phyloP scores from a whole-genome alignment of 257 asterid genomes.

The Primulina huaijiensis region DNA sequence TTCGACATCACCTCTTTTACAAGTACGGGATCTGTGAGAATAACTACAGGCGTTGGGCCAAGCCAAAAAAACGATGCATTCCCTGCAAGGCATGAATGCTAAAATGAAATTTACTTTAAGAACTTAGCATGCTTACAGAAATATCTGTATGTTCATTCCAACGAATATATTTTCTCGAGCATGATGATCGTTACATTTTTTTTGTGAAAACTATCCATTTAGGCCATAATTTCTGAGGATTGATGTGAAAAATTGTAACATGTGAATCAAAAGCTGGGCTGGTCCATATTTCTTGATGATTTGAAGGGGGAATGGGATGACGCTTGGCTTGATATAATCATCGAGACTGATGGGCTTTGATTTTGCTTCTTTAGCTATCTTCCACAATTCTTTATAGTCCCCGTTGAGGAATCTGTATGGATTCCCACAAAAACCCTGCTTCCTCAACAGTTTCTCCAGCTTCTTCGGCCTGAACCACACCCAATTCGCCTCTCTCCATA shows the following conservation, averaged over 20 bases:
- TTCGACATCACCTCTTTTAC: conserved; percentile 31
- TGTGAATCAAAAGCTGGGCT: not conserved
- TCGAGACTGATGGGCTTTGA: not conserved
- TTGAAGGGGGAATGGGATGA: not conserved
- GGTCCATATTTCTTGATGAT: not conserved
- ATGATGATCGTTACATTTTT: too few species aligned
- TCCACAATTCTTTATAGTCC: conserved; percentile 19
- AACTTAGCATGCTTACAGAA: not conserved
- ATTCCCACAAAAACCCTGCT: conserved; percentile 28
- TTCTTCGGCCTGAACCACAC: conserved; percentile 25
- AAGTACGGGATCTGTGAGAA: conserved; percentile 31
- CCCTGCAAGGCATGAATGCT: conserved; percentile 19
- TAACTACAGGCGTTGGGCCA: conserved; percentile 27
- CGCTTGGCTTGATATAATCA: conserved; percentile 2
- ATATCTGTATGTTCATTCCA: not conserved
- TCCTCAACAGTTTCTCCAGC: conserved; percentile 21
- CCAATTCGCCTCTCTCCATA: conserved; percentile 19
- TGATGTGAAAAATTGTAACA: not conserved
- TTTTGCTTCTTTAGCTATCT: conserved; percentile 1
- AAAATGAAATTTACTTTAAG: not conserved
- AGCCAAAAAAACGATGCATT: conserved; percentile 30
- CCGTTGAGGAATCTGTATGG: conserved; percentile 23
- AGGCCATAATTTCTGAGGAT: too few species aligned
- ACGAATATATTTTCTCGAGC: too few species aligned
- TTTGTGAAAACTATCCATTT: too few species aligned